Conservation (phyloP, 768 basidiomycete species). For the Cystofilobasidium bisporidii region DNA sequence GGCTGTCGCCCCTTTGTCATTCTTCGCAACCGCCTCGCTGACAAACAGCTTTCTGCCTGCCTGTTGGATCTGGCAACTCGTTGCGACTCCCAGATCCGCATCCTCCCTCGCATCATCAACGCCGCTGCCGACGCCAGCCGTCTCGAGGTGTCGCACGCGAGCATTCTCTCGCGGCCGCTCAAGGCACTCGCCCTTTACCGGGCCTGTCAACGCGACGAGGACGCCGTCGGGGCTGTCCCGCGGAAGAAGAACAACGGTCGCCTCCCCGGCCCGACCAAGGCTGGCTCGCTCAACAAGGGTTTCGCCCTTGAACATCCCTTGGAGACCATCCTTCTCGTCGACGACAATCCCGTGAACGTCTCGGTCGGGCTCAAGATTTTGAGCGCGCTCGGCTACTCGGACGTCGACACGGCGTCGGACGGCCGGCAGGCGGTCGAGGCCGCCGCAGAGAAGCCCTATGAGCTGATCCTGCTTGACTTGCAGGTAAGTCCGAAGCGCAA, state of each 20-base stretch:
- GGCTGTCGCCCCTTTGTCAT: not conserved
- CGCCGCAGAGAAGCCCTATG: not conserved
- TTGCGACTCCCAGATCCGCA: not conserved
- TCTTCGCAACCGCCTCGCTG: not conserved
- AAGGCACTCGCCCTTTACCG: slow-evolving; percentile 12
- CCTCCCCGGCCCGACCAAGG: not conserved
- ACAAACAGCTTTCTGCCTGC: too few species aligned
- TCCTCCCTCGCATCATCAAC: not conserved
- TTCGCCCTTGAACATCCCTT: not conserved
- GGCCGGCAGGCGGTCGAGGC: slow-evolving; percentile 3
- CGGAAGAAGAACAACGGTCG: not conserved
- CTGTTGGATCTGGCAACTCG: too few species aligned
- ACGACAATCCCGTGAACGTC: not conserved
- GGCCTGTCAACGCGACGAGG: not conserved
- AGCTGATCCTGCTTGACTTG: not conserved
- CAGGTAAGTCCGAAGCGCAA: too few species aligned
- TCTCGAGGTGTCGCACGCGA: not conserved
- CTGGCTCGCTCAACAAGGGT: not conserved
- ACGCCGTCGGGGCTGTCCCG: not conserved
- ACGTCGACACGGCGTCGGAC: not conserved
- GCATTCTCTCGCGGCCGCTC: slow-evolving; percentile 10
- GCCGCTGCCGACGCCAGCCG: not conserved
- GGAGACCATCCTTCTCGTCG: not conserved
- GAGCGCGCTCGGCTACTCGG: not conserved
- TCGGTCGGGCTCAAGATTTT: not conserved